These are phyloP conservation scores for Phytopythium aichiense DNA, from an alignment of 352 stramenopile species.

Conservation along the genomic window DNA sequence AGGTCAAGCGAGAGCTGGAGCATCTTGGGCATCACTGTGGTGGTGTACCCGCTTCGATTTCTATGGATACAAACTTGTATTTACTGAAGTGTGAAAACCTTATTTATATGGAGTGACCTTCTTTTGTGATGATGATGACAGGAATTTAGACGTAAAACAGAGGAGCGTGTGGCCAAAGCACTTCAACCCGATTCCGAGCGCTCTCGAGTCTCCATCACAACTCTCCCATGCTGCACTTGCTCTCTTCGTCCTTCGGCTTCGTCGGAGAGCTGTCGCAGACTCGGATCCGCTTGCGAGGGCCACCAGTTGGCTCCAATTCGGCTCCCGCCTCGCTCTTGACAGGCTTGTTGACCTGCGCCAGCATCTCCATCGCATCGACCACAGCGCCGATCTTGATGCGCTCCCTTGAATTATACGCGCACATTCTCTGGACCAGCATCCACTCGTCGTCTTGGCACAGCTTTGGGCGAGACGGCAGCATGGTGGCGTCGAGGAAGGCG, in stretches of 20 bases:
- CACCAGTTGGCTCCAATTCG: neutral
- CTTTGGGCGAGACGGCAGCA: slow-evolving; percentile 12
- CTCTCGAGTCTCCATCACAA: neutral
- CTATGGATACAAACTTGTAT: slow-evolving; percentile 3
- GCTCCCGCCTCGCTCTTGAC: neutral
- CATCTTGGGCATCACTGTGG: neutral
- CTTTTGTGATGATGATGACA: too few relatives aligned
- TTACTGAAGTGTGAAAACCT: slow-evolving; percentile 11
- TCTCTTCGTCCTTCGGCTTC: neutral
- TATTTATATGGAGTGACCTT: neutral
- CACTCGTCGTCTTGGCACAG: slow-evolving; percentile 18
- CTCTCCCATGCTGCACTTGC: neutral
- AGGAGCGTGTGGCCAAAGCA: too few relatives aligned
- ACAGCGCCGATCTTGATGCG: slow-evolving; percentile 18
- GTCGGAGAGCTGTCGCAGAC: neutral
- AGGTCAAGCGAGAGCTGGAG: neutral
- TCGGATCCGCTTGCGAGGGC: neutral
- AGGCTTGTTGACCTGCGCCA: neutral
- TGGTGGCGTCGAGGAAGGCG: neutral
- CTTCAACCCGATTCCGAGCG: too few relatives aligned
- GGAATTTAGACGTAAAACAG: too few relatives aligned
- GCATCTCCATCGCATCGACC: slow-evolving; percentile 11
- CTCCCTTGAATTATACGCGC: slow-evolving; percentile 14
- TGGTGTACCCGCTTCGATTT: neutral
- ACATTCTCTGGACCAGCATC: slow-evolving; percentile 28